phyloP scores from a whole-genome alignment of 1,284 basidiomycete species.

The Malassezia globosa region DNA sequence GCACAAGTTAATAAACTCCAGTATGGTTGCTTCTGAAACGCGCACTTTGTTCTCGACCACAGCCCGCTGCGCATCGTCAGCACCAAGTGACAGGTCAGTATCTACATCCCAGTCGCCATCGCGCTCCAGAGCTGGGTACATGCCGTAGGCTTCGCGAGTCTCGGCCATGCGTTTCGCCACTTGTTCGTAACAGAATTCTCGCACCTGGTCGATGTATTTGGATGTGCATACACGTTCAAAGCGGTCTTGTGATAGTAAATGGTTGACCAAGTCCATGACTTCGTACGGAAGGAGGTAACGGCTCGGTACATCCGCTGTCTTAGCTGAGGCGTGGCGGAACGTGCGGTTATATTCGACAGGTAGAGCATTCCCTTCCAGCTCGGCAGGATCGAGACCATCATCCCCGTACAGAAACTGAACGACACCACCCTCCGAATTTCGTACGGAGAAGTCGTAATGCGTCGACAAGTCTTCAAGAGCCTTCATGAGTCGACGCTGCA shows the following conservation, averaged over 20 bases:
- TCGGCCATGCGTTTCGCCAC: constrained; percentile 62
- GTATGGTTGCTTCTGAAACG: constrained; percentile 71
- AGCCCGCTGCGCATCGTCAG: constrained; percentile 53
- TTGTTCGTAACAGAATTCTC: constrained; percentile 61
- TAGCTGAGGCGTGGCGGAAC: constrained; percentile 75
- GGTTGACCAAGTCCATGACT: constrained; percentile 63
- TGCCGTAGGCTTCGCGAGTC: constrained; percentile 63
- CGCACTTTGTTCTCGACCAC: constrained; percentile 80
- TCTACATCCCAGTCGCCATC: constrained; percentile 66
- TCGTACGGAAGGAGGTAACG: constrained; percentile 71
- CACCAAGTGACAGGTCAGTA: constrained; percentile 66
- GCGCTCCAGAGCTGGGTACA: constrained; percentile 70
- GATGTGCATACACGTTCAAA: constrained; percentile 57
- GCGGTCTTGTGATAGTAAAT: constrained; percentile 52
- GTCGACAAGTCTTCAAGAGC: constrained; percentile 93
- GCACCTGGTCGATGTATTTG: constrained; percentile 66
- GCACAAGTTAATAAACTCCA: constrained; percentile 70
- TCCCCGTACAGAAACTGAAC: constrained; percentile 97
- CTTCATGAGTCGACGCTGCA: constrained; percentile 98
- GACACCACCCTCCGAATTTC: constrained; percentile 89
- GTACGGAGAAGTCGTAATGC: constrained; percentile 91
- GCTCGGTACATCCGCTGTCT: constrained; percentile 49
- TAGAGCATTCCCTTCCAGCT: constrained; percentile 75
- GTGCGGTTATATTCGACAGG: constrained; percentile 62
- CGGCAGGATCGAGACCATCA: constrained; percentile 92